Base-by-base conservation (phyloP, 345 rosid species). In the Punica granatum region DNA sequence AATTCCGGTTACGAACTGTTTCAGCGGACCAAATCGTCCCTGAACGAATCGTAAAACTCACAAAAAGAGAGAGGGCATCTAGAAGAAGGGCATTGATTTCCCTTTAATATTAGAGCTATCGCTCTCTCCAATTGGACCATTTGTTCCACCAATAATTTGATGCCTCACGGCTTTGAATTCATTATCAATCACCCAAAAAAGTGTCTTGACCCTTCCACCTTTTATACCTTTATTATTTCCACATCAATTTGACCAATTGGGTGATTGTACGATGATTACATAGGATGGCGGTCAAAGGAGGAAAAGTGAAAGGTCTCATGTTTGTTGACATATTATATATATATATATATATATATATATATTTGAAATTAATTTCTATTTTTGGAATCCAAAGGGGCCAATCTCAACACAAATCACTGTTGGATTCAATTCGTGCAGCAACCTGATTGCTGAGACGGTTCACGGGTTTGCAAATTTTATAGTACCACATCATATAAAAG, bases 341-440 rank as follows among this genome's bases (percentile, higher is more conserved):
- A n/a, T n/a, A n/a, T n/a, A n/a, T n/a, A n/a, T n/a, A n/a, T n/a
- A n/a, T n/a, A n/a, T n/a, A n/a, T n/a, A n/a, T n/a, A n/a, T n/a
- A n/a, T n/a, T n/a, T n/a, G n/a, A n/a, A n/a, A 26, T 21, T 25
- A 30, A 23, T 42, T 28, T 15, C 6, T 49, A 11, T 16, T 44
- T 44, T 44, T 11, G 13, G 49, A 44, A 44, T 10, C 3, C 3
- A 44, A 1, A 10, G 21, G 21, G 49, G 1, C 49, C 49, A 3
- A 44, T 44, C 49, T n/a, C n/a, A n/a, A n/a, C n/a, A 10, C 21
- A 13, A 18, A 16, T 18, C 49, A 13, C 15, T 44, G 7, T 18
- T 37, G 41, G n/a, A 28, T 16, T 64, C 36, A 41, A 23, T 64
- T 64, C 67, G 53, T 64, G 67, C 51, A 37, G 48, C 11, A 23